Evolutionary conservation across 352 stramenopile genomes (phyloP).

Genomic region (Achlya hypogyna): DNA sequence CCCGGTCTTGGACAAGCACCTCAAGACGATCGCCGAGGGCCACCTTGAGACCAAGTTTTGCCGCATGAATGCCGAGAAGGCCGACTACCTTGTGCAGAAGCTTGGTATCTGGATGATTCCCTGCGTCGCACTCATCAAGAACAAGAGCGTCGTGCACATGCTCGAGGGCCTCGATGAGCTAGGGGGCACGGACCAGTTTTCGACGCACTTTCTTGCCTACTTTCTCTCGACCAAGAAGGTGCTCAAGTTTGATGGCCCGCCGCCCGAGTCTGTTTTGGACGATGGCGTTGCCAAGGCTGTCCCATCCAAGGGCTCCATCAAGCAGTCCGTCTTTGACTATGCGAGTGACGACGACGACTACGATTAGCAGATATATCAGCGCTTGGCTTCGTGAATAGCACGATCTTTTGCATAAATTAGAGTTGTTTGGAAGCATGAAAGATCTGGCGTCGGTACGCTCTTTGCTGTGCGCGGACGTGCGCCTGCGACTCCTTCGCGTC

Average conservation of each 20-base stretch:
- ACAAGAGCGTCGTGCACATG: slow-evolving; percentile 95
- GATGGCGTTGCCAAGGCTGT: slow-evolving; percentile 54
- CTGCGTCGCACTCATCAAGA: slow-evolving; percentile 91
- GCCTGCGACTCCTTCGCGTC: neutral
- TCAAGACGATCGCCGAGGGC: slow-evolving; percentile 80
- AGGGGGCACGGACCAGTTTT: slow-evolving; percentile 90
- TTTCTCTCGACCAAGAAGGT: slow-evolving; percentile 90
- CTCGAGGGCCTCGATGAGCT: slow-evolving; percentile 93
- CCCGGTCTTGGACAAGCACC: slow-evolving; percentile 89
- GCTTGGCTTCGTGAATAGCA: neutral
- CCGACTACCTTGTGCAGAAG: slow-evolving; percentile 94
- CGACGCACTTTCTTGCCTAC: slow-evolving; percentile 85
- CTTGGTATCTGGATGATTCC: slow-evolving; percentile 95
- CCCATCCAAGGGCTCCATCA: slow-evolving; percentile 29
- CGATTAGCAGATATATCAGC: neutral
- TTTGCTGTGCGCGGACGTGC: slow-evolving; percentile 11
- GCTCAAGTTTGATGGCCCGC: slow-evolving; percentile 91
- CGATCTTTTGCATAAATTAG: neutral
- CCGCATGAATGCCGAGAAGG: slow-evolving; percentile 95
- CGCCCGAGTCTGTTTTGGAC: slow-evolving; percentile 51
- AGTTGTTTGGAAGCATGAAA: neutral
- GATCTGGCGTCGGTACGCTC: slow-evolving; percentile 8
- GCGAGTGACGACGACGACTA: slow-evolving; percentile 20
- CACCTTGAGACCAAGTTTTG: slow-evolving; percentile 94
- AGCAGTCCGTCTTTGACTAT: slow-evolving; percentile 21